Evolutionary conservation across 2,329 filamentous ascomycete species (phyloP).

Genomic region (Phaeophleospora eucalypticola): DNA sequence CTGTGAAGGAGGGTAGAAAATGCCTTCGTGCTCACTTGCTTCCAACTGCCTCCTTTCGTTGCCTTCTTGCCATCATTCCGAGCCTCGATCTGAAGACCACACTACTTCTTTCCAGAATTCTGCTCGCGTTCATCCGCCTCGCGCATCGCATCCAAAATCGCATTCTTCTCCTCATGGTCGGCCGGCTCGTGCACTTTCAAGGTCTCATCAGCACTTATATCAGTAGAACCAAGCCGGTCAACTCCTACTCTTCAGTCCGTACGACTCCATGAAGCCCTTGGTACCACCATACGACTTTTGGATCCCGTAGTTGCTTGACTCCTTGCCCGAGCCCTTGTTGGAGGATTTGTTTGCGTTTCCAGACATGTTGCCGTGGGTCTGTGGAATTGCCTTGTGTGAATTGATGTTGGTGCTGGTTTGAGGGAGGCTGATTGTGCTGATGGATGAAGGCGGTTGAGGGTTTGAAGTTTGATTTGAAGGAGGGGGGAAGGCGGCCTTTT

Average conservation of each 20-base stretch:
- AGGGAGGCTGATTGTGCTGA: too few species aligned
- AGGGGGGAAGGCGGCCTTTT: too few species aligned
- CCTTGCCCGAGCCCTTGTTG: background rate
- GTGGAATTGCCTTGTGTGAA: background rate
- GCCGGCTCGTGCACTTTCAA: background rate
- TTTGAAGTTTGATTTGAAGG: too few species aligned
- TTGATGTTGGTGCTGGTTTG: too few species aligned
- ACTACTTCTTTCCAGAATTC: too few species aligned
- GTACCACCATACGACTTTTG: background rate
- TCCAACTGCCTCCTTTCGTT: too few species aligned
- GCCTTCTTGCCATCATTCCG: too few species aligned
- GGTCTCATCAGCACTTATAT: background rate
- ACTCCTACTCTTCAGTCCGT: background rate
- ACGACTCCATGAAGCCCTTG: background rate
- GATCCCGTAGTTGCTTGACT: background rate
- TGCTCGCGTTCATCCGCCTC: too few species aligned
- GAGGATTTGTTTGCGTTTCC: background rate
- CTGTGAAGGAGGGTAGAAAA: too few species aligned
- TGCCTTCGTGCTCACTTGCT: too few species aligned
- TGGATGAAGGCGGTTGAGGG: too few species aligned
- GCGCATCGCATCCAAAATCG: background rate
- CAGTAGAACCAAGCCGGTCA: background rate
- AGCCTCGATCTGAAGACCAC: too few species aligned
- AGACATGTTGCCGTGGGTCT: background rate
- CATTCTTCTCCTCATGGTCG: background rate